Evolutionary conservation across 2,329 filamentous ascomycete genomes (phyloP), one percentile per base, ranked within the genome.

Genomic region (Xylaria multiplex): DNA sequence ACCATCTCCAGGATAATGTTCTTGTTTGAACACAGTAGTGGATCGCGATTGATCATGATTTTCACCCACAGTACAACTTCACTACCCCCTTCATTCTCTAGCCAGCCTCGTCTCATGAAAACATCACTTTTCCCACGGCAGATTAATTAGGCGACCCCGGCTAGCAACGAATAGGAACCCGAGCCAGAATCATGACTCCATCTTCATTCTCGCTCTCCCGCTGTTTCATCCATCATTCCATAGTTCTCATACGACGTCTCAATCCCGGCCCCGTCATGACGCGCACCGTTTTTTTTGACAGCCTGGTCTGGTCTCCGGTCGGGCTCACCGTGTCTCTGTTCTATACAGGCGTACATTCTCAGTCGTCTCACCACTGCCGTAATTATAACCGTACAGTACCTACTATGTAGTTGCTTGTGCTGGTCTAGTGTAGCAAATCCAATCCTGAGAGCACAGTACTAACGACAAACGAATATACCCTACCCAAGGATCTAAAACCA

Each of bases 141-240:
- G 54, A 67, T 57, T 61, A 45, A 67, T 57, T 61, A 45, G 30
- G 43, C 11, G 48, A 19, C 19, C 49, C 53, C 59, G 27, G 22
- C 53, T 30, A n/a, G 56, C 8, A 48, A 42, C 68, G 62, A 69
- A 69, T 69, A 69, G 68, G 65, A 69, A 66, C 7, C 27, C 19
- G 62, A 64, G 22, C 68, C 66, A 58, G 57, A 37, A 13, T 8
- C 16, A 19, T 14, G 61, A 22, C 67, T 53, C 64, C 64, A 64
- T 67, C 32, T 24, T 60, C 61, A 64, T 59, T 62, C 45, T 62
- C 55, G 56, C 19, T 14, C 37, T 40, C 37, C 1, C 37, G 13
- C 27, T 59, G 66, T 68, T 64, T 70, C 68, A 64, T 49, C 57
- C 32, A 24, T 37, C 68, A 70, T 70, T 70, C 66, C 68, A 66